Evolutionary conservation across 202 grass and related monocot genomes (phyloP).

Genomic region (Zizania palustris): DNA sequence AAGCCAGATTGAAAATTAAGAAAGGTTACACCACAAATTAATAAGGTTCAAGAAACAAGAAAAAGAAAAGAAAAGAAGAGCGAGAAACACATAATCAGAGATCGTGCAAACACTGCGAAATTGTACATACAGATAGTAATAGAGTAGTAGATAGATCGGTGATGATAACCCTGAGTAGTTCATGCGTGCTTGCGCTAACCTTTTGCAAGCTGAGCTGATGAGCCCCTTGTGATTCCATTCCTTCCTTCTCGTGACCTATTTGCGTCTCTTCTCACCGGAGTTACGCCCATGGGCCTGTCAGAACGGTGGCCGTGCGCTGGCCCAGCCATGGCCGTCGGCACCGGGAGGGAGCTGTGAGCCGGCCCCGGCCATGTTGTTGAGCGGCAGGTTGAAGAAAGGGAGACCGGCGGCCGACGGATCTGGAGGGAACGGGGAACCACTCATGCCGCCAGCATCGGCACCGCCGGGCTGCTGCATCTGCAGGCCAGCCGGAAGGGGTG

Average conservation of each 20-base stretch:
- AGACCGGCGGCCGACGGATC: constrained; percentile 73
- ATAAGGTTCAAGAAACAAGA: constrained; percentile 44
- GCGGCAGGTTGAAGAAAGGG: constrained; percentile 87
- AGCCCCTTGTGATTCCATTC: constrained; percentile 34
- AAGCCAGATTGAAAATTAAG: constrained; percentile 46
- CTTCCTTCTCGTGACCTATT: constrained; percentile 41
- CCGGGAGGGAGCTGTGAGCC: constrained; percentile 63
- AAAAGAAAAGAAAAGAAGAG: constrained; percentile 20
- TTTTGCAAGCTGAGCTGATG: constrained; percentile 45
- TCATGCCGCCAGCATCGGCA: constrained; percentile 47
- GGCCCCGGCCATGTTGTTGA: constrained; percentile 62
- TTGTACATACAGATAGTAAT: constrained; percentile 61
- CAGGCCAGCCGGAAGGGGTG: constrained; percentile 37
- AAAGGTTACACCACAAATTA: constrained; percentile 51
- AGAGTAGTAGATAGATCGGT: constrained; percentile 43
- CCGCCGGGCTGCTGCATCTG: constrained; percentile 69
- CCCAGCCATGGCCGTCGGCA: constrained; percentile 64
- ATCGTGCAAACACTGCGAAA: constrained; percentile 54
- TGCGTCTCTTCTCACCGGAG: constrained; percentile 28
- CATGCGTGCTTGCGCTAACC: constrained; percentile 56
- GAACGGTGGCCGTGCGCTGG: constrained; percentile 58
- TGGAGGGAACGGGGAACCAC: constrained; percentile 45
- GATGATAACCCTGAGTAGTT: constrained; percentile 35
- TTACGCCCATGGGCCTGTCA: constrained; percentile 44
- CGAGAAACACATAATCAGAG: constrained; percentile 42